Percentiles rank a stretch among this genome's conserved stretches.
phyloP scores from a whole-genome alignment of 371 early-diverging fungal genomes.

The Lichtheimia ornata region DNA sequence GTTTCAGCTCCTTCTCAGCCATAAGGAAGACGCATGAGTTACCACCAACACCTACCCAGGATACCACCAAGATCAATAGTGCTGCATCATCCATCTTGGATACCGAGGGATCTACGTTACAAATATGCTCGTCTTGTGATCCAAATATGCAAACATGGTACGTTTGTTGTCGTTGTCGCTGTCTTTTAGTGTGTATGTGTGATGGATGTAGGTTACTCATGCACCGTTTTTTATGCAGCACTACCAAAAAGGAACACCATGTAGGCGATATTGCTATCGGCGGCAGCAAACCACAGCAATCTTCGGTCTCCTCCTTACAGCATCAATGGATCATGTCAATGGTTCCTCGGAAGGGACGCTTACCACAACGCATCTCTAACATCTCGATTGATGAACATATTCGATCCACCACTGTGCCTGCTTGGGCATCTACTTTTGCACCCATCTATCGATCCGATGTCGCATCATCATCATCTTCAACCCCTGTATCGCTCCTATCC shows the following conservation, averaged over 20 bases:
- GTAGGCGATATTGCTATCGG: no score
- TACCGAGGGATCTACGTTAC: background rate
- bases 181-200: no score
- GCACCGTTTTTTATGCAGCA: no score
- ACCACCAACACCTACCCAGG: no score
- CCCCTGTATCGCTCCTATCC: background rate
- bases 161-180: no score
- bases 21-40: no score
- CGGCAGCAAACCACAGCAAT: no score
- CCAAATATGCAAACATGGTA: no score
- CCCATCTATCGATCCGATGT: background rate
- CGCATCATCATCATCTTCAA: background rate
- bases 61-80: background rate
- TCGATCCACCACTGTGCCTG: background rate
- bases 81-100: background rate
- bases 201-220: no score
- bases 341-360: background rate
- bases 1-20: background rate
- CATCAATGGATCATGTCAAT: background rate
- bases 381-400: background rate
- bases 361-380: background rate
- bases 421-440: background rate
- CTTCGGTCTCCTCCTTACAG: no score
- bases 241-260: no score
- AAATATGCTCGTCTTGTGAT: no score